Evolutionary conservation across 495 filamentous ascomycete genomes (phyloP).

Genomic region (Xylaria bambusicola): DNA sequence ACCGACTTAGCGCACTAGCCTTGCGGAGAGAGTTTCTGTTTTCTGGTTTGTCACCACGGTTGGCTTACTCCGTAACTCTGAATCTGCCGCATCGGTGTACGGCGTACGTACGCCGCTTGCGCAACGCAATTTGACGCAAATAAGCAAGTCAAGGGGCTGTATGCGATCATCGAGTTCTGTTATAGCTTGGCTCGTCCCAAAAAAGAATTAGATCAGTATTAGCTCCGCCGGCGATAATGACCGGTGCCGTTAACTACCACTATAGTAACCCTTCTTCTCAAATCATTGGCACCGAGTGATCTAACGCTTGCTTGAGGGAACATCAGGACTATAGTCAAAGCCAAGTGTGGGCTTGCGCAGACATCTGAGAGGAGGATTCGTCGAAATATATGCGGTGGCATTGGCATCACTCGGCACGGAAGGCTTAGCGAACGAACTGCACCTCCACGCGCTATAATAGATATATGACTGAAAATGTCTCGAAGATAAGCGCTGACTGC

Average conservation of each 20-base stretch:
- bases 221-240: neutral
- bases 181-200: neutral
- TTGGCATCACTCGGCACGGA: slow-evolving; percentile 6
- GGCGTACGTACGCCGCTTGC: neutral
- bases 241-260: neutral
- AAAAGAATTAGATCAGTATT: neutral
- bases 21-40: neutral
- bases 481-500: neutral
- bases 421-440: neutral
- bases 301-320: neutral
- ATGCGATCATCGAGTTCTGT: neutral
- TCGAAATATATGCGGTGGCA: slow-evolving; percentile 4
- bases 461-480: neutral
- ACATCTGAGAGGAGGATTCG: slow-evolving; percentile 9
- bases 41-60: neutral
- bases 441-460: neutral
- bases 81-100: slow-evolving; percentile 1
- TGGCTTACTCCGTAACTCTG: neutral
- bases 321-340: neutral
- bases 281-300: neutral
- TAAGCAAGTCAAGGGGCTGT: neutral
- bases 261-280: neutral
- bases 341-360: slow-evolving; percentile 9
- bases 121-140: too few species aligned
- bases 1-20: neutral